Conservation (phyloP, 306 rosid species). For the Prunus salicina region DNA sequence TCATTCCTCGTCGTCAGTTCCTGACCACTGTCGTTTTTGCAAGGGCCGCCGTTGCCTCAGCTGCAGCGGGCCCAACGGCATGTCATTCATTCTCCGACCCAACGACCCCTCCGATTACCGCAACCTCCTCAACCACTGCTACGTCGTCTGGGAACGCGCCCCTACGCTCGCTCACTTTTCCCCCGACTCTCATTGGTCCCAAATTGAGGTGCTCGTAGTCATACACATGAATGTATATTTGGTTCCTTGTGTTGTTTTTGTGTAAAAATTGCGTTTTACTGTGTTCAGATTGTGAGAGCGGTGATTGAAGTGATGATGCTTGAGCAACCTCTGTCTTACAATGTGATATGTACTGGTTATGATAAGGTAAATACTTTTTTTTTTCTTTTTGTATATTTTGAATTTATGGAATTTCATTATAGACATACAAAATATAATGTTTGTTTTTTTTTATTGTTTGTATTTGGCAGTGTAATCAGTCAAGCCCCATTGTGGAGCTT, state of each 20-base stretch:
- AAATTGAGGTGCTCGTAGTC: conserved; percentile 37
- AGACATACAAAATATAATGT: neutral
- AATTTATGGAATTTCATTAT: neutral
- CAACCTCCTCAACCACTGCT: conserved; percentile 42
- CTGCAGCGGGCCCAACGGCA: conserved; percentile 41
- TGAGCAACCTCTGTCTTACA: conserved; percentile 23
- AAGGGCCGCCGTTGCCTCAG: conserved; percentile 39
- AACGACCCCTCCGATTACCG: conserved; percentile 55
- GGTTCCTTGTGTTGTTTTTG: neutral
- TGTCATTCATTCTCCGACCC: conserved; percentile 47
- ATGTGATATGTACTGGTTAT: conserved; percentile 57
- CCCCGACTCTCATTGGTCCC: conserved; percentile 41
- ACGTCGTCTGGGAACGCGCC: conserved; percentile 40
- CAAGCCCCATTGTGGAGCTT: conserved; percentile 50
- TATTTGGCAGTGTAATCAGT: conserved; percentile 43
- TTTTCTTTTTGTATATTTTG: neutral
- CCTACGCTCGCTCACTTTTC: conserved; percentile 25
- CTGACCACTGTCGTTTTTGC: conserved; percentile 39
- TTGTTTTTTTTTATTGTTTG: neutral
- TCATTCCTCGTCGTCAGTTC: conserved; percentile 22
- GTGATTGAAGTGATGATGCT: conserved; percentile 41
- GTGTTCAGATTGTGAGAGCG: conserved; percentile 54
- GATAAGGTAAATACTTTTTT: conserved; percentile 37
- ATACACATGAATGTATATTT: neutral
- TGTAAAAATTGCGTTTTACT: neutral